Evolutionary conservation across 2,329 filamentous ascomycete genomes (phyloP).

Genomic region (Apiospora pterosperma): DNA sequence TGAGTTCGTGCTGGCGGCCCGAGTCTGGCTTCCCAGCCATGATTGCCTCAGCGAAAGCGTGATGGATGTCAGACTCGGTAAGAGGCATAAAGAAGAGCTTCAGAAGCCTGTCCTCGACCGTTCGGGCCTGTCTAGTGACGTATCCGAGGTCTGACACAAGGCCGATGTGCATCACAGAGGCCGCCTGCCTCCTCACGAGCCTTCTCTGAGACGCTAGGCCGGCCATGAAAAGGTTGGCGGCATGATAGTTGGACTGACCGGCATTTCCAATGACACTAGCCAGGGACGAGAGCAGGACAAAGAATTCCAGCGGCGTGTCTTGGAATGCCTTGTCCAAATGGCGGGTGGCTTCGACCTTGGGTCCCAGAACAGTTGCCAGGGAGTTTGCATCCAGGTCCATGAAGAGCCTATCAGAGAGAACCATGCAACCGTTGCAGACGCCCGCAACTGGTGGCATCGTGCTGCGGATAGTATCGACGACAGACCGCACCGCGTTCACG

Average conservation of each 20-base stretch:
- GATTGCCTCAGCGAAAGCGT: background rate
- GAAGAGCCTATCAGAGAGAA: background rate
- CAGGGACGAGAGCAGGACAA: constrained; percentile 44
- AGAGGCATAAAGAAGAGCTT: background rate
- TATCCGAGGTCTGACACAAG: constrained; percentile 43
- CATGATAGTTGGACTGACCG: constrained; percentile 41
- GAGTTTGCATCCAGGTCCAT: constrained; percentile 19
- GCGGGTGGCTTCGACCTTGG: constrained; percentile 22
- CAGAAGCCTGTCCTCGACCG: background rate
- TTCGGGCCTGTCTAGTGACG: constrained; percentile 39
- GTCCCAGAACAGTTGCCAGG: constrained; percentile 13
- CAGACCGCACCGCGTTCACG: too few species aligned
- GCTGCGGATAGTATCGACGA: too few species aligned
- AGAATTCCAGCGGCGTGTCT: constrained; percentile 44
- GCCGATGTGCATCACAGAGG: constrained; percentile 40
- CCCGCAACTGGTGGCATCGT: background rate
- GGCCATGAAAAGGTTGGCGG: constrained; percentile 46
- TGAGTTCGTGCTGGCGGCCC: background rate
- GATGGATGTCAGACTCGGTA: background rate
- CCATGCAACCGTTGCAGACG: background rate
- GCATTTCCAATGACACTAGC: constrained; percentile 39
- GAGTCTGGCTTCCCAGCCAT: background rate
- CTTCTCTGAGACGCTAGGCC: constrained; percentile 34
- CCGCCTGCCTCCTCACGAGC: constrained; percentile 30
- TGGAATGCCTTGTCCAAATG: too few species aligned